These are phyloP conservation scores for Aspergillus hortae DNA, from an alignment of 2,329 filamentous ascomycete species.

Conservation along the genomic window DNA sequence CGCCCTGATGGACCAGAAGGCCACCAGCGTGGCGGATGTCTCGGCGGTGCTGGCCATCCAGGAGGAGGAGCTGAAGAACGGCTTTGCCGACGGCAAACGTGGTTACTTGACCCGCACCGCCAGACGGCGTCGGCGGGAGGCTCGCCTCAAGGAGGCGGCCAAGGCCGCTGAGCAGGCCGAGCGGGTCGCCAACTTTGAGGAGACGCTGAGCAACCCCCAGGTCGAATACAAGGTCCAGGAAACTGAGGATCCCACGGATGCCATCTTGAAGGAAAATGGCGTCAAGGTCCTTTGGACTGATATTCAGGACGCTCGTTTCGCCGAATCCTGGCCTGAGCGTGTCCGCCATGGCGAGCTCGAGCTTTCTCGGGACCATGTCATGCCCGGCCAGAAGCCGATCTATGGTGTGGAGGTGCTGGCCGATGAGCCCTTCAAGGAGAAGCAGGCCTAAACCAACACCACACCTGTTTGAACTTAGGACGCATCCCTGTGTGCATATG, in stretches of 20 bases:
- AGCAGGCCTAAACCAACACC: constrained; percentile 11
- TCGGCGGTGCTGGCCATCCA: constrained; percentile 55
- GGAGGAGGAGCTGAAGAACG: constrained; percentile 33
- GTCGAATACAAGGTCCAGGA: constrained; percentile 30
- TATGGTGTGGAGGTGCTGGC: constrained; percentile 21
- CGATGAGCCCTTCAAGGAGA: constrained; percentile 23
- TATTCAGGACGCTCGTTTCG: constrained; percentile 41
- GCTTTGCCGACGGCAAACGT: constrained; percentile 28
- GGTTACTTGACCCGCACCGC: constrained; percentile 30
- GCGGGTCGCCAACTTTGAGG: constrained; percentile 19
- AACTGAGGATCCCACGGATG: constrained; percentile 19
- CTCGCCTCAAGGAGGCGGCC: constrained; percentile 23
- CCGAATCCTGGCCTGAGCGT: constrained; percentile 40
- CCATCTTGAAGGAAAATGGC: constrained; percentile 22
- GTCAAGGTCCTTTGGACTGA: constrained; percentile 47
- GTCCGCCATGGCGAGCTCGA: constrained; percentile 43
- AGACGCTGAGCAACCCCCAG: constrained; percentile 12
- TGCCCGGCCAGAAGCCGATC: constrained; percentile 27
- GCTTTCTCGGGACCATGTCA: constrained; percentile 32
- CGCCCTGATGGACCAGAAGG: constrained; percentile 61
- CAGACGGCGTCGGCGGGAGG: constrained; percentile 27
- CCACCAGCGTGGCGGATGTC: constrained; percentile 59
- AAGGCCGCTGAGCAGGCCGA: constrained; percentile 19
- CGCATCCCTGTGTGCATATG: not conserved
- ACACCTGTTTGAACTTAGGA: not conserved